Conservation (phyloP, 805 yeast genomes). For the Wickerhamiella nectarea region DNA sequence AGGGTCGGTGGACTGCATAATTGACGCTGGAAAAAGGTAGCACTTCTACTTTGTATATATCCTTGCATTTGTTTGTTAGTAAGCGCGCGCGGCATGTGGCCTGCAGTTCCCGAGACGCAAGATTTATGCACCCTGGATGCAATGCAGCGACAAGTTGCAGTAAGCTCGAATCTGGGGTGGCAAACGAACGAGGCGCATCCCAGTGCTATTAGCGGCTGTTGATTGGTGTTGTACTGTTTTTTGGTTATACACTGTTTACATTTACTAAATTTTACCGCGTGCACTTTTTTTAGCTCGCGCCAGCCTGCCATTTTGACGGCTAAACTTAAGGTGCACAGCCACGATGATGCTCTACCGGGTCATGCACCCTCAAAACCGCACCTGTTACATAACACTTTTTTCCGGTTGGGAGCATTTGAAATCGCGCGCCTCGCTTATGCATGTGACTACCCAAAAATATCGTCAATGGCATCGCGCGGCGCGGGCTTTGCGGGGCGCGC, state of each 20-base stretch:
- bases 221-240: too few species aligned
- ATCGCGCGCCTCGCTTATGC: background rate
- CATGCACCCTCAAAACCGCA: background rate
- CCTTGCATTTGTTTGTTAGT: background rate
- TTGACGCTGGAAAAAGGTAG: background rate
- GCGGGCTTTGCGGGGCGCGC: constrained; percentile 12
- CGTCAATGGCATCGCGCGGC: constrained; percentile 59
- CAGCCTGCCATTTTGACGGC: too few species aligned
- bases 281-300: too few species aligned
- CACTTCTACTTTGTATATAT: background rate
- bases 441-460: constrained; percentile 46
- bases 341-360: background rate
- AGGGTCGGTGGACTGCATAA: background rate
- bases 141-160: too few species aligned
- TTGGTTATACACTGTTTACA: too few species aligned
- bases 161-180: too few species aligned
- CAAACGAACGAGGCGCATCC: too few species aligned
- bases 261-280: too few species aligned
- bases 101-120: background rate
- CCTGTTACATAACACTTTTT: background rate
- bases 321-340: too few species aligned
- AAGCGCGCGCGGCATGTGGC: background rate
- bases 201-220: too few species aligned
- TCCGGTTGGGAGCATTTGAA: background rate
- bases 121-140: too few species aligned